These are phyloP conservation scores for Blastobotrys aristatus DNA, from an alignment of 1,139 yeast species.

Conservation along the genomic window DNA sequence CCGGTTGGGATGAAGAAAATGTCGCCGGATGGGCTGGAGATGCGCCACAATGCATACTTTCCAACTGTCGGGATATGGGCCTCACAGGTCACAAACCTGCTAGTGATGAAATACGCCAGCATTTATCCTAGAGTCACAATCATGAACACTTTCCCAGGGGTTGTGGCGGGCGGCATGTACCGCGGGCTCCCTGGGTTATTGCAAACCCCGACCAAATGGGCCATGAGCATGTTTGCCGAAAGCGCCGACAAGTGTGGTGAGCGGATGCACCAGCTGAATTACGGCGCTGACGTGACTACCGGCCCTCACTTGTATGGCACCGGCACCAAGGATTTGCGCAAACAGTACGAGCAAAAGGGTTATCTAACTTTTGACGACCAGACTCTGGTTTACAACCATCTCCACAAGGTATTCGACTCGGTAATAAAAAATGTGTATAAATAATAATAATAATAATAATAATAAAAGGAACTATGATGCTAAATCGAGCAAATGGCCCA, in stretches of 20 bases:
- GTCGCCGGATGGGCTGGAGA: conserved; percentile 25
- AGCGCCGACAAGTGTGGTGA: conserved; percentile 24
- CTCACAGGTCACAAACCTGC: conserved; percentile 17
- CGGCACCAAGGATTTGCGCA: neutral
- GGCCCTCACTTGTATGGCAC: conserved; percentile 22
- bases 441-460: neutral
- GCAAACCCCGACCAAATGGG: conserved; percentile 14
- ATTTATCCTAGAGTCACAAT: conserved; percentile 28
- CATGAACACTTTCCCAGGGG: conserved; percentile 30
- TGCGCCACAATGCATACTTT: conserved; percentile 12
- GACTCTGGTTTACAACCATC: conserved; percentile 2
- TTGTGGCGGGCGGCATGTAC: conserved; percentile 25
- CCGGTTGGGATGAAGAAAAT: conserved; percentile 25
- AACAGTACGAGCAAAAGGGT: neutral
- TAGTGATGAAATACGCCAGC: conserved; percentile 23
- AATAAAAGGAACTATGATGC: neutral
- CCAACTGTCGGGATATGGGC: conserved; percentile 6
- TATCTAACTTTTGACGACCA: neutral
- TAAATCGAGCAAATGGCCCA: conserved; percentile 75
- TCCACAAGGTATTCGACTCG: neutral
- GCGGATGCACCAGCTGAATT: conserved; percentile 23
- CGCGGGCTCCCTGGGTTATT: conserved; percentile 27
- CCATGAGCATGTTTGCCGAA: conserved; percentile 11
- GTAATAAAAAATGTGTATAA: neutral
- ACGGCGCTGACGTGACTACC: conserved; percentile 19